These are phyloP conservation scores for Schwanniomyces vanrijiae DNA, from an alignment of 805 yeast genomes.

Conservation along the genomic window DNA sequence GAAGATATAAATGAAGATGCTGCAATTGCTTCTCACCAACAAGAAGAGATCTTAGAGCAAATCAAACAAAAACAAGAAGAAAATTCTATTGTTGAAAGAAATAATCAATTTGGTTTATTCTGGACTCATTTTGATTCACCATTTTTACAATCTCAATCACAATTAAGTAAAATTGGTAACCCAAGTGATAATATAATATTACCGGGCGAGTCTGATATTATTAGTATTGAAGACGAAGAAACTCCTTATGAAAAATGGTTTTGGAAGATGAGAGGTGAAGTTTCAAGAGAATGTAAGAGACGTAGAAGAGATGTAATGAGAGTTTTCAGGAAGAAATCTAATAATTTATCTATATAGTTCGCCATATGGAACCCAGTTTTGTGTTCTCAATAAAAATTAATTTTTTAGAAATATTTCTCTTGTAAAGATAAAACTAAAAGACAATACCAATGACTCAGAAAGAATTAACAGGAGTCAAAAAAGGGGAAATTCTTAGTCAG, in stretches of 20 bases:
- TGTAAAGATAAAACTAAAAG: neutral
- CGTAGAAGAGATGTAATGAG: conserved; percentile 73
- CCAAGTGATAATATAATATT: conserved; percentile 25
- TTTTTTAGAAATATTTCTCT: neutral
- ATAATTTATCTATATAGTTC: neutral
- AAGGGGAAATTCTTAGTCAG: neutral
- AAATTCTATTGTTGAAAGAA: neutral
- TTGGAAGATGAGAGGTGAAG: conserved; percentile 79
- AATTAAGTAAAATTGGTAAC: conserved; percentile 57
- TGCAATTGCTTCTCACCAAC: conserved; percentile 17
- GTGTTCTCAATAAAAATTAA: conserved; percentile 1
- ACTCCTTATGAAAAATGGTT: conserved; percentile 70
- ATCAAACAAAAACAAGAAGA: conserved; percentile 24
- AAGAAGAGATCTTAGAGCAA: conserved; percentile 25
- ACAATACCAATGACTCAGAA: neutral
- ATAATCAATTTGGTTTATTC: conserved; percentile 52
- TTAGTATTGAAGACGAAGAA: conserved; percentile 29
- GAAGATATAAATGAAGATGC: conserved; percentile 47
- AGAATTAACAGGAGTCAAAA: neutral
- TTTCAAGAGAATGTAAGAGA: conserved; percentile 73
- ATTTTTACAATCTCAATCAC: conserved; percentile 82
- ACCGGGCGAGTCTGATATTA: conserved; percentile 39
- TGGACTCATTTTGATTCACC: conserved; percentile 87
- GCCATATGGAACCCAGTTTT: neutral
- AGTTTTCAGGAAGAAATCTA: conserved; percentile 48